Conservation (phyloP, 805 yeast species). For the Huiozyma sinensis region DNA sequence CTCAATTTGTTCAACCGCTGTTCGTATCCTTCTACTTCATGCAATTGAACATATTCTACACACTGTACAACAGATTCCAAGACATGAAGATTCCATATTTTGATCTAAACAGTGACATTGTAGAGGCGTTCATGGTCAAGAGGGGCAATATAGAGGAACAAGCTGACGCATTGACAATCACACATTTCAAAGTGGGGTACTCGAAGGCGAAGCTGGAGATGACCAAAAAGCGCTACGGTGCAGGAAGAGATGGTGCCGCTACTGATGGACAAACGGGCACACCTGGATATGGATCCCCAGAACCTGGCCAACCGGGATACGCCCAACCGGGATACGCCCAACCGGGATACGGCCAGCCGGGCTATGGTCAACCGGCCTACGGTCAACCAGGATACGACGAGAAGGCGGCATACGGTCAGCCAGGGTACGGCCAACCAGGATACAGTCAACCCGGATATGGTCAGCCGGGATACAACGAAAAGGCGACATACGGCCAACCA, state of each 20-base stretch:
- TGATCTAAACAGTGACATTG: constrained; percentile 73
- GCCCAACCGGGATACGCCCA: not conserved
- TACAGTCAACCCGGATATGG: not conserved
- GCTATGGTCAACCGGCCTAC: too few species aligned
- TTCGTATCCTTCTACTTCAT: constrained; percentile 91
- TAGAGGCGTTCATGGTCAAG: constrained; percentile 67
- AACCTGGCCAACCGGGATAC: not conserved
- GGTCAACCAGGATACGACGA: not conserved
- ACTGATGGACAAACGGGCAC: constrained; percentile 22
- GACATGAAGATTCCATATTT: constrained; percentile 96
- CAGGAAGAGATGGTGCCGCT: constrained; percentile 16
- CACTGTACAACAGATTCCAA: constrained; percentile 82
- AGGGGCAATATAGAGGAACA: constrained; percentile 87
- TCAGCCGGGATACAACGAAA: not conserved
- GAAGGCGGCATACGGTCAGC: not conserved
- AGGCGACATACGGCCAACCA: not conserved
- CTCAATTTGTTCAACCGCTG: constrained; percentile 84
- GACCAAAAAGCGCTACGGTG: constrained; percentile 64
- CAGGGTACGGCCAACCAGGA: not conserved
- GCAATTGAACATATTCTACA: constrained; percentile 95
- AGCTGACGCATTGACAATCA: constrained; percentile 79
- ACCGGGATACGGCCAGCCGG: constrained; percentile 1
- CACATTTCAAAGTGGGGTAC: constrained; percentile 83
- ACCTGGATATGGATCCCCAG: not conserved
- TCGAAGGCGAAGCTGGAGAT: constrained; percentile 77